Evolutionary conservation across 371 early-diverging fungal species (phyloP).

Genomic region (Chytridiales sp.): DNA sequence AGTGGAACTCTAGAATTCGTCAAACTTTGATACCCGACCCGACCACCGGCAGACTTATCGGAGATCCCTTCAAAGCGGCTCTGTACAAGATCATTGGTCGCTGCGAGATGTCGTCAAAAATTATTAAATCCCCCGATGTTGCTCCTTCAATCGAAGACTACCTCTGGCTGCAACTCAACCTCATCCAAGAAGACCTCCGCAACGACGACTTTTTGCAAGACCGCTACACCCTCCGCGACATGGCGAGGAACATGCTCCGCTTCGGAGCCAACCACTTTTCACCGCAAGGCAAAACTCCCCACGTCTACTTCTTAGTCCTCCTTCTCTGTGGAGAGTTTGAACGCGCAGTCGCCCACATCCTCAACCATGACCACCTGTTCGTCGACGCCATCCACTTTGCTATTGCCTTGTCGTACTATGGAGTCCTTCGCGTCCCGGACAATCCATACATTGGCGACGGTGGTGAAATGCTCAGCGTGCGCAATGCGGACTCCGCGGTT

Average conservation of each 20-base stretch:
- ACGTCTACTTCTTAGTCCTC: slow-evolving; percentile 79
- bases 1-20: slow-evolving; percentile 53
- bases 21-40: slow-evolving; percentile 11
- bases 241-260: slow-evolving; percentile 61
- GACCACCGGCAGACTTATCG: slow-evolving; percentile 13
- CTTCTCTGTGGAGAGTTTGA: slow-evolving; percentile 87
- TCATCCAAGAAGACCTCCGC: slow-evolving; percentile 59
- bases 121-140: slow-evolving; percentile 50
- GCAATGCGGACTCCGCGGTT: slow-evolving; percentile 9
- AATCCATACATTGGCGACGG: slow-evolving; percentile 40
- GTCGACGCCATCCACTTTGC: slow-evolving; percentile 91
- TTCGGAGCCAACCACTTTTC: slow-evolving; percentile 72
- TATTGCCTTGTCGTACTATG: slow-evolving; percentile 74
- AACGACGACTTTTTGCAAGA: slow-evolving; percentile 52
- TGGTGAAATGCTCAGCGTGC: slow-evolving; percentile 29
- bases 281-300: slow-evolving; percentile 65
- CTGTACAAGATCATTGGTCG: slow-evolving; percentile 86
- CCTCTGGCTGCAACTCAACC: slow-evolving; percentile 75
- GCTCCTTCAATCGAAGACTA: slow-evolving; percentile 77
- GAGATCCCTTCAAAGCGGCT: slow-evolving; percentile 85
- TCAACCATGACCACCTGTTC: slow-evolving; percentile 55
- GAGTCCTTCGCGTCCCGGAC: slow-evolving; percentile 69
- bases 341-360: slow-evolving; percentile 70
- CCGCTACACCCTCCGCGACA: slow-evolving; percentile 63
- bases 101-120: slow-evolving; percentile 70